Percentiles rank a stretch among this genome's conserved stretches.
These are phyloP conservation scores for Colletotrichum eleusines DNA, from an alignment of 2,329 filamentous ascomycete genomes.

Conservation along the genomic window DNA sequence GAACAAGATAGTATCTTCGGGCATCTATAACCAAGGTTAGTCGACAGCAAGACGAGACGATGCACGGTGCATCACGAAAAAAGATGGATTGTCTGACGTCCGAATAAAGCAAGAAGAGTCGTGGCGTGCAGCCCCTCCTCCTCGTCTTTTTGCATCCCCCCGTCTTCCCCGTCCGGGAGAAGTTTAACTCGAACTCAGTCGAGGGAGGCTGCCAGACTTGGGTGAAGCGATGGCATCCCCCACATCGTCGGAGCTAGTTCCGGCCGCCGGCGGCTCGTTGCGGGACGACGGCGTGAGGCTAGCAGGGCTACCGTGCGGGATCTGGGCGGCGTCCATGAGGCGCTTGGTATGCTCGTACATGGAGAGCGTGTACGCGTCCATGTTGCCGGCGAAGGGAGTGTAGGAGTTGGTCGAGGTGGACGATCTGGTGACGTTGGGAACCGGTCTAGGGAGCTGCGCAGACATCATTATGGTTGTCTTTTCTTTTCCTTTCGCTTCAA, in stretches of 20 bases:
- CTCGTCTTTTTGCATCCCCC: neutral
- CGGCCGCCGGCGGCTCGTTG: neutral
- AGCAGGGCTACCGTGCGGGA: slow-evolving; percentile 1
- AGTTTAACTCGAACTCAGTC: neutral
- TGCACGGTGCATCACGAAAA: neutral
- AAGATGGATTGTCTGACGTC: neutral
- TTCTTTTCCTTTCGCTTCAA: no score
- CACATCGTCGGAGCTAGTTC: slow-evolving; percentile 2
- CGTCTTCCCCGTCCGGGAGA: neutral
- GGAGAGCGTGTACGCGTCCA: slow-evolving; percentile 12
- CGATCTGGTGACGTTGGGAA: neutral
- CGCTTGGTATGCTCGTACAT: slow-evolving; percentile 20
- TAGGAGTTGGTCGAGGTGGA: neutral
- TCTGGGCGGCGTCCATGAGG: slow-evolving; percentile 12
- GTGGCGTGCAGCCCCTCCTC: no score
- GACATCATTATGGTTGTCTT: neutral
- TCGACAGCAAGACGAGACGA: neutral
- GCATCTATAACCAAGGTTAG: neutral
- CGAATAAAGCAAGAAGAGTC: neutral
- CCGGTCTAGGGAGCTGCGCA: neutral
- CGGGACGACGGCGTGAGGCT: slow-evolving; percentile 2
- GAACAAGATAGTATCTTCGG: neutral
- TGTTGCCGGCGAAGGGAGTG: slow-evolving; percentile 4
- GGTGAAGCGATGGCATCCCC: neutral
- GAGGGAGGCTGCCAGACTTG: slow-evolving; percentile 3